These are phyloP conservation scores for Ganoderma resinaceum DNA, from an alignment of 1,284 basidiomycete genomes.

Conservation along the genomic window DNA sequence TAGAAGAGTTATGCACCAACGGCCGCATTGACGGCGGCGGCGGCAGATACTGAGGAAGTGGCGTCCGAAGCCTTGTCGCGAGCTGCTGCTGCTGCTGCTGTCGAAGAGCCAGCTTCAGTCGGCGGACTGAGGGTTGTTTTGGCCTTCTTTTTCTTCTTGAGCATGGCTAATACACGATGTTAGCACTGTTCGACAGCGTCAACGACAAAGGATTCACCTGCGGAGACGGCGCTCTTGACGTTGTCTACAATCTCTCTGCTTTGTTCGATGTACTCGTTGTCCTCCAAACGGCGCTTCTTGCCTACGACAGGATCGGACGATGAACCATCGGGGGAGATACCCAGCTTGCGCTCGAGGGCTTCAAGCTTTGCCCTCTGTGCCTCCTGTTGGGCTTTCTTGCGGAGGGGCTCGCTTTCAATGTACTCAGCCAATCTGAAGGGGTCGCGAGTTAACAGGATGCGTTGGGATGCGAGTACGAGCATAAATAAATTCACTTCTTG, in stretches of 20 bases:
- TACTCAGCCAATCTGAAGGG: conserved; percentile 82
- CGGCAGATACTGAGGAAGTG: conserved; percentile 20
- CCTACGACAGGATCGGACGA: conserved; percentile 65
- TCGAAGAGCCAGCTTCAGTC: conserved; percentile 30
- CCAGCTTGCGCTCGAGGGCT: conserved; percentile 82
- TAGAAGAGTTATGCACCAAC: conserved; percentile 24
- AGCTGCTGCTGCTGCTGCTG: conserved; percentile 30
- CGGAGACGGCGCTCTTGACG: conserved; percentile 90
- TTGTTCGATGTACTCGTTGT: conserved; percentile 92
- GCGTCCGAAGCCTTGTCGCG: conserved; percentile 25
- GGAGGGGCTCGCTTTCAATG: conserved; percentile 84
- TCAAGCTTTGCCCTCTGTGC: conserved; percentile 89
- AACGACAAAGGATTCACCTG: conserved; percentile 56
- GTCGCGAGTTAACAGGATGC: conserved; percentile 6
- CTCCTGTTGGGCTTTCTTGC: conserved; percentile 81
- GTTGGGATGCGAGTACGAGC: background rate
- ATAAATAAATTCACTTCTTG: conserved; percentile 71
- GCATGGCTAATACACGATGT: conserved; percentile 52
- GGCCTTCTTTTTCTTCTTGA: conserved; percentile 89
- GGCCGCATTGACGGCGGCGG: conserved; percentile 23
- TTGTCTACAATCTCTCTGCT: conserved; percentile 91
- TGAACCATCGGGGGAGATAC: conserved; percentile 55
- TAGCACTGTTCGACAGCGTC: conserved; percentile 12
- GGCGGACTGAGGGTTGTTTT: conserved; percentile 55
- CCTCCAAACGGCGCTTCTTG: conserved; percentile 91